Evolutionary conservation across 129 eudicot genomes (phyloP).

Genomic region (Chrysanthemum seticuspe): DNA sequence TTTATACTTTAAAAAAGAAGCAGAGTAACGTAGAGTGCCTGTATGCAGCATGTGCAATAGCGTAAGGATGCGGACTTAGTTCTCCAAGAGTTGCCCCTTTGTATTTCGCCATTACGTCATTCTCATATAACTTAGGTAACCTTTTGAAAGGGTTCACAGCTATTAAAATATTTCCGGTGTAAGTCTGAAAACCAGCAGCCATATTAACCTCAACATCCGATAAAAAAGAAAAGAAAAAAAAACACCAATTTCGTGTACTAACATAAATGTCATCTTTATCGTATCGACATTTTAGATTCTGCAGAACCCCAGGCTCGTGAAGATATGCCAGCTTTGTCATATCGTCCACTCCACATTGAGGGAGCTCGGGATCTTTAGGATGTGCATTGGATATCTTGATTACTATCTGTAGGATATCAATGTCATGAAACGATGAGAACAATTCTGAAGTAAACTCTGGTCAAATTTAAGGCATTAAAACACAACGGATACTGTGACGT

Average conservation of each 20-base stretch:
- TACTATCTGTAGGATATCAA: slow-evolving; percentile 40
- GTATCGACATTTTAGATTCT: slow-evolving; percentile 67
- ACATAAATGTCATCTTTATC: slow-evolving; percentile 73
- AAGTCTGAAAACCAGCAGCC: slow-evolving; percentile 57
- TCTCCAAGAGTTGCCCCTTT: slow-evolving; percentile 79
- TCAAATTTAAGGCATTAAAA: too few species aligned
- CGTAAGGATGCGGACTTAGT: slow-evolving; percentile 93
- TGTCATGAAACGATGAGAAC: background rate
- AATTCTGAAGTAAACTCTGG: too few species aligned
- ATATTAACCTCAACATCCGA: slow-evolving; percentile 3
- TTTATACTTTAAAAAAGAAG: background rate
- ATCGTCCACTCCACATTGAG: slow-evolving; percentile 74
- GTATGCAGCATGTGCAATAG: slow-evolving; percentile 93
- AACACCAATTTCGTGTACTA: slow-evolving; percentile 25
- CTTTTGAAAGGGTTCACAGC: slow-evolving; percentile 92
- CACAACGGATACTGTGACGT: slow-evolving; percentile 20
- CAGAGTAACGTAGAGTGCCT: slow-evolving; percentile 40
- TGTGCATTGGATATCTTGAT: slow-evolving; percentile 42
- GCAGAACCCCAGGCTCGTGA: slow-evolving; percentile 91
- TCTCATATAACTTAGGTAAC: slow-evolving; percentile 66
- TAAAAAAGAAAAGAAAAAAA: background rate
- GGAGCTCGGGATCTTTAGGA: slow-evolving; percentile 79
- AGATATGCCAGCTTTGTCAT: slow-evolving; percentile 91
- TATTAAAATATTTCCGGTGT: slow-evolving; percentile 89
- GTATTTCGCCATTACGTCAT: slow-evolving; percentile 67